These are phyloP conservation scores for Triangularia verruculosa DNA, from an alignment of 2,329 filamentous ascomycete genomes.

Conservation along the genomic window DNA sequence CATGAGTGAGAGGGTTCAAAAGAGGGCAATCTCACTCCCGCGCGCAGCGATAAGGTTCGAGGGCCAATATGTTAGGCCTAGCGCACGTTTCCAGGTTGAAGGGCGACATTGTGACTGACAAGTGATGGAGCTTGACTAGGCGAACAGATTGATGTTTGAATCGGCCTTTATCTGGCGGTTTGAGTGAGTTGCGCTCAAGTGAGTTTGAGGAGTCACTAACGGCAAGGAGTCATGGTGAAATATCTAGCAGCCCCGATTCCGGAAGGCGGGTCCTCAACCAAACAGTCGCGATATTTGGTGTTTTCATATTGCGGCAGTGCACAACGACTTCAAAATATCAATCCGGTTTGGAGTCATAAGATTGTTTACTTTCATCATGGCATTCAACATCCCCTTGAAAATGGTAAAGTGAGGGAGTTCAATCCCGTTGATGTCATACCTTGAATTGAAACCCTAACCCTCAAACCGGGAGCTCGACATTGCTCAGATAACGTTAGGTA, in stretches of 20 bases:
- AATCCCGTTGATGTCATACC: too few relatives aligned
- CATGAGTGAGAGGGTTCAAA: constrained; percentile 13
- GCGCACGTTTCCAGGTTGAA: constrained; percentile 75
- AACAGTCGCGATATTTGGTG: not conserved
- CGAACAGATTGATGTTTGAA: not conserved
- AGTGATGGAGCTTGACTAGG: not conserved
- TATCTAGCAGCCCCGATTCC: constrained; percentile 20
- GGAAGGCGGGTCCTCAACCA: constrained; percentile 21
- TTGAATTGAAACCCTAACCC: not conserved
- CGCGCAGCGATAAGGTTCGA: constrained; percentile 78
- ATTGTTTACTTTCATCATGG: not conserved
- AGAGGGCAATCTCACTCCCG: constrained; percentile 60
- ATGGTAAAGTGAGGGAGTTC: too few relatives aligned
- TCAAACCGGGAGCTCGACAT: not conserved
- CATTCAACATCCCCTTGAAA: not conserved
- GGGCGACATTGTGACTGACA: constrained; percentile 46
- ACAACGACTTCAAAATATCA: not conserved
- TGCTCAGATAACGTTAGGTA: too few relatives aligned
- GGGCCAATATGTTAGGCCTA: constrained; percentile 70
- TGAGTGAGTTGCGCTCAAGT: not conserved
- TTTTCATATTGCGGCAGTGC: not conserved
- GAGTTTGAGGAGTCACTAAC: constrained; percentile 11
- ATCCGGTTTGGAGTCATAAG: not conserved
- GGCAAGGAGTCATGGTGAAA: constrained; percentile 12
- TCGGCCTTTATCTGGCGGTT: not conserved